Evolutionary conservation across 495 filamentous ascomycete species (phyloP).

Genomic region (Xylaria flabelliformis): DNA sequence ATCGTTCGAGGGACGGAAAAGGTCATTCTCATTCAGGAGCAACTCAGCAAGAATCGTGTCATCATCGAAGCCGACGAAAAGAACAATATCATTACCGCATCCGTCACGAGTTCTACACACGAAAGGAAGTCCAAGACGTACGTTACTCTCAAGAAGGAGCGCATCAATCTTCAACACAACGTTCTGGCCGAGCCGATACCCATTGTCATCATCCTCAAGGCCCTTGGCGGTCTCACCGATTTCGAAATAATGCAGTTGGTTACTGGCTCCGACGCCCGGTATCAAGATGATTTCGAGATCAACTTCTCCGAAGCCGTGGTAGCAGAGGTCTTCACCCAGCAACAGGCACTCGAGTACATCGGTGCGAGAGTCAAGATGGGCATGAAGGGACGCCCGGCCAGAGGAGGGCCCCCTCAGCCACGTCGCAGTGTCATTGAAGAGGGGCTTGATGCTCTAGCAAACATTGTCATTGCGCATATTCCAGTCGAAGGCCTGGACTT

Average conservation of each 20-base stretch:
- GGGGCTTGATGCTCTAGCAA: slow-evolving; percentile 87
- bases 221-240: slow-evolving; percentile 91
- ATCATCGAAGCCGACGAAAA: slow-evolving; percentile 92
- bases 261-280: slow-evolving; percentile 79
- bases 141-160: slow-evolving; percentile 88
- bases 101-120: slow-evolving; percentile 97
- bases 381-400: slow-evolving; percentile 58
- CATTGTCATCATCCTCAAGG: slow-evolving; percentile 89
- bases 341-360: slow-evolving; percentile 92
- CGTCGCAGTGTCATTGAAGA: slow-evolving; percentile 80
- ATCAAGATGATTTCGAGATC: slow-evolving; percentile 91
- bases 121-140: slow-evolving; percentile 98
- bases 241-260: slow-evolving; percentile 91
- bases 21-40: slow-evolving; percentile 97
- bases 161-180: slow-evolving; percentile 89
- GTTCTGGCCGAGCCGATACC: slow-evolving; percentile 90
- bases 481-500: slow-evolving; percentile 90
- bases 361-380: slow-evolving; percentile 85
- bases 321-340: slow-evolving; percentile 83
- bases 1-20: slow-evolving; percentile 87
- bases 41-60: slow-evolving; percentile 97
- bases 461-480: slow-evolving; percentile 91
- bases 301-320: slow-evolving; percentile 93
- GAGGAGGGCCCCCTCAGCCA: slow-evolving; percentile 42
- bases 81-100: slow-evolving; percentile 91